phyloP scores from a whole-genome alignment of 169 alveolate genomes.

The Eimeria acervulina region DNA sequence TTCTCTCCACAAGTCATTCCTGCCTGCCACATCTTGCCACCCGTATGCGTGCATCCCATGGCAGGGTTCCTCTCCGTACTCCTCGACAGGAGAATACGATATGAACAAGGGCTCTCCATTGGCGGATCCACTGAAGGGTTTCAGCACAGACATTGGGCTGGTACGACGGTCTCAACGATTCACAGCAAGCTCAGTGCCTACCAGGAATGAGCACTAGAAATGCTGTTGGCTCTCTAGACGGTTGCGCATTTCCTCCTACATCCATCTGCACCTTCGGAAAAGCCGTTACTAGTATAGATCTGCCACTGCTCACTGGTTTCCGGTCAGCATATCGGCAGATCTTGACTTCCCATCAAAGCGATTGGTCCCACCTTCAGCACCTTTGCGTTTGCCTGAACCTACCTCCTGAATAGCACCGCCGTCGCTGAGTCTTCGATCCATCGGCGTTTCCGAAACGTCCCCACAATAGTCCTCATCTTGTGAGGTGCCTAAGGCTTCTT shows the following conservation, averaged over 20 bases:
- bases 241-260: too few species aligned
- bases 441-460: not conserved
- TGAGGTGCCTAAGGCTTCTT: not conserved
- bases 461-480: not conserved
- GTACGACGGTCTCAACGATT: not conserved
- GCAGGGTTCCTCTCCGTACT: not conserved
- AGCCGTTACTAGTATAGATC: not conserved
- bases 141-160: not conserved
- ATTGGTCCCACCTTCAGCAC: not conserved
- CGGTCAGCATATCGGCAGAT: not conserved
- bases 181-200: not conserved
- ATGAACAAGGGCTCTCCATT: constrained; percentile 4
- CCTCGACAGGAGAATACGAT: not conserved
- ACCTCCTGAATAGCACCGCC: not conserved
- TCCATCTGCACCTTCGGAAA: not conserved
- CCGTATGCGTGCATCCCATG: constrained; percentile 4
- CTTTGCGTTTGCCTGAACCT: not conserved
- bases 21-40: not conserved
- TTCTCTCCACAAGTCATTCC: constrained; percentile 1
- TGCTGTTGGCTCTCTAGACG: not conserved
- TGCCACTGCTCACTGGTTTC: constrained; percentile 21
- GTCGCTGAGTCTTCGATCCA: not conserved
- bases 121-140: not conserved
- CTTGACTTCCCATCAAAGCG: not conserved
- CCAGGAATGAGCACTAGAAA: not conserved